Conservation (phyloP, 108 stramenopile species). For the Nitzschia sp. region DNA sequence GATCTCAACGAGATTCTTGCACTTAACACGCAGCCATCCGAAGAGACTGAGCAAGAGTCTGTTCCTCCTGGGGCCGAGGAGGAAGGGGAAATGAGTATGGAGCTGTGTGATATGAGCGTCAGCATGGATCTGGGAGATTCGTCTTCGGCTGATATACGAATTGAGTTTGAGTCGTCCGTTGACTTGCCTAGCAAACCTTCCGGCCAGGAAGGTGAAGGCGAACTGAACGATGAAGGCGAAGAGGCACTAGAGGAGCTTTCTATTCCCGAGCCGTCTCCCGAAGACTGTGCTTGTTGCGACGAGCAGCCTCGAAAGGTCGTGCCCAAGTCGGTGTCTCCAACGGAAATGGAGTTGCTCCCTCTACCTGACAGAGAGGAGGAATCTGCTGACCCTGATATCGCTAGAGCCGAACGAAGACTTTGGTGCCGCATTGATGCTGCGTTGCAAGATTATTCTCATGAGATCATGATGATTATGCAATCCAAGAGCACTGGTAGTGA, state of each 20-base stretch:
- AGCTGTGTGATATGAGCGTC: slow-evolving; percentile 25
- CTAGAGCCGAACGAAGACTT: slow-evolving; percentile 36
- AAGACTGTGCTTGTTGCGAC: neutral
- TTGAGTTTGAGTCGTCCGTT: slow-evolving; percentile 1
- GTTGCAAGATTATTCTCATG: slow-evolving; percentile 37
- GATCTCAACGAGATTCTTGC: neutral
- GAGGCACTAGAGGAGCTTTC: neutral
- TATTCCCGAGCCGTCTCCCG: neutral
- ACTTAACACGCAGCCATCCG: neutral
- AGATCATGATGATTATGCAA: slow-evolving; percentile 33
- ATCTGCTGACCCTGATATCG: slow-evolving; percentile 49
- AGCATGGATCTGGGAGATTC: slow-evolving; percentile 31
- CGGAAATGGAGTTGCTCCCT: slow-evolving; percentile 7
- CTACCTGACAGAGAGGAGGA: slow-evolving; percentile 21
- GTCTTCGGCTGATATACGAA: neutral
- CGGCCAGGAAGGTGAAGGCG: neutral
- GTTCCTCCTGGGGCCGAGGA: neutral
- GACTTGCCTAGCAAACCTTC: neutral
- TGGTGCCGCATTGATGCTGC: slow-evolving; percentile 44
- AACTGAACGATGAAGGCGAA: neutral
- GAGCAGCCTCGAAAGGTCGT: neutral
- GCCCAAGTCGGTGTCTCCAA: neutral
- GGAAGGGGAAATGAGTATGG: slow-evolving; percentile 12
- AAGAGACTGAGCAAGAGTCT: slow-evolving; percentile 3
- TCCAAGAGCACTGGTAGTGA: slow-evolving; percentile 6